These are phyloP conservation scores for Boletus pseudo-olivaceus DNA, from an alignment of 768 basidiomycete genomes.

Conservation along the genomic window DNA sequence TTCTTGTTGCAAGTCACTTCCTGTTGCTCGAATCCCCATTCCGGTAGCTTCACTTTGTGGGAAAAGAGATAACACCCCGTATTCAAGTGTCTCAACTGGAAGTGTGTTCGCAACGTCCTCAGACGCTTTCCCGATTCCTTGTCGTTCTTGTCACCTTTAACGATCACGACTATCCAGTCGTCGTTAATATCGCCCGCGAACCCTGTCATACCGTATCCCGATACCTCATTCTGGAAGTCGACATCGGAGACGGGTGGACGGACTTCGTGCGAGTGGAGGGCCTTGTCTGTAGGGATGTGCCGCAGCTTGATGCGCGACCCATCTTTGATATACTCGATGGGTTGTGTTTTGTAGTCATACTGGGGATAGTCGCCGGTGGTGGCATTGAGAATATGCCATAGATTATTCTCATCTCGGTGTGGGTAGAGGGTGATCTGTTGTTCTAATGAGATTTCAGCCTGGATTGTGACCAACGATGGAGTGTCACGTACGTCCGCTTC, in stretches of 20 bases:
- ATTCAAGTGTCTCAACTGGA: constrained; percentile 78
- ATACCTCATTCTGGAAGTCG: constrained; percentile 99
- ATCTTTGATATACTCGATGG: constrained; percentile 60
- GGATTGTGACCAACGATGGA: background rate
- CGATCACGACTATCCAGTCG: constrained; percentile 89
- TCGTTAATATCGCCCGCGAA: constrained; percentile 91
- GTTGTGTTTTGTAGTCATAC: constrained; percentile 48
- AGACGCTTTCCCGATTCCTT: constrained; percentile 65
- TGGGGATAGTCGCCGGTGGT: constrained; percentile 43
- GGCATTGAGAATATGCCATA: constrained; percentile 83
- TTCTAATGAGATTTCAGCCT: constrained; percentile 45
- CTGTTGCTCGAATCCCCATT: constrained; percentile 98
- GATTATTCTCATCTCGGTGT: constrained; percentile 95
- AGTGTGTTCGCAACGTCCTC: constrained; percentile 75
- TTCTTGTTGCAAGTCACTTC: constrained; percentile 99
- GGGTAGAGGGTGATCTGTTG: constrained; percentile 99
- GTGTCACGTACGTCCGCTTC: constrained; percentile 73
- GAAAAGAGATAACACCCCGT: constrained; percentile 97
- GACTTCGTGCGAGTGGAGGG: constrained; percentile 91
- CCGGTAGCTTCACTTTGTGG: constrained; percentile 95
- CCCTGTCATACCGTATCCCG: constrained; percentile 84
- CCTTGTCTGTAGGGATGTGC: constrained; percentile 77
- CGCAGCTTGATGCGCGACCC: constrained; percentile 75
- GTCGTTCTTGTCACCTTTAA: constrained; percentile 61
- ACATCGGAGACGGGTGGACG: constrained; percentile 96